Base-by-base conservation (phyloP, 306 rosid genomes). In the Trifolium repens region DNA sequence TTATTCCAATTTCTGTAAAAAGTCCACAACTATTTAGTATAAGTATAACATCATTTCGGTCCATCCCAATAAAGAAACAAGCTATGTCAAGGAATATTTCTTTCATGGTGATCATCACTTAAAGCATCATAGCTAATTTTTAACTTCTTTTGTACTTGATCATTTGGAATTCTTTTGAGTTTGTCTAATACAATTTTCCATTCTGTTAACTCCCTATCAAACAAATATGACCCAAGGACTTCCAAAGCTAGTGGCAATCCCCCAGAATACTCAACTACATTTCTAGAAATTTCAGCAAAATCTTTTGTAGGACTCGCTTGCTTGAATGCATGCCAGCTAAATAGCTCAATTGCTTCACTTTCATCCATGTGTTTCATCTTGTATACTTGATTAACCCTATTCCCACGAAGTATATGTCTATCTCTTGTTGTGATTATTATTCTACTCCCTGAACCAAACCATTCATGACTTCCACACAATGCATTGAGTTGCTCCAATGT, bases 41-140 rank as follows among this genome's bases (percentile, higher is more conserved):
- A 50, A 5, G 24, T 2, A 7, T 50, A 7, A n/a, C 24, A 50
- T 50, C 10, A 0, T 50, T 50, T 50, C 57, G 9, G 22, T n/a
- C 57, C 57, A 50, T 50, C 24, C 57, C 57, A 7, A 50, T 50
- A 50, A 50, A n/a, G 57, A 50, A 50, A 50, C 57, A 50, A n/a
- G 57, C 57, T 50, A 50, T 2, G 10, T 50, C 57, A 7, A 50
- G 57, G 24, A 50, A 50, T 50, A 50, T 50, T 50, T n/a, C 24
- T 50, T 50, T 50, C 57, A 6, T 9, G 0, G 57, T 50, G n/a
- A 50, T 50, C 24, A n/a, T 50, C 57, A 7, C 16, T 7, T 50
- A 50, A n/a, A 0, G 9, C 4, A 50, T 50, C 57, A 2, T 50
- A 50, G 24, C 57, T 50, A 2, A 50, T 50, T 50, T 50, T 50